Conservation (phyloP, 768 basidiomycete genomes). For the Pleurotus pulmonarius region DNA sequence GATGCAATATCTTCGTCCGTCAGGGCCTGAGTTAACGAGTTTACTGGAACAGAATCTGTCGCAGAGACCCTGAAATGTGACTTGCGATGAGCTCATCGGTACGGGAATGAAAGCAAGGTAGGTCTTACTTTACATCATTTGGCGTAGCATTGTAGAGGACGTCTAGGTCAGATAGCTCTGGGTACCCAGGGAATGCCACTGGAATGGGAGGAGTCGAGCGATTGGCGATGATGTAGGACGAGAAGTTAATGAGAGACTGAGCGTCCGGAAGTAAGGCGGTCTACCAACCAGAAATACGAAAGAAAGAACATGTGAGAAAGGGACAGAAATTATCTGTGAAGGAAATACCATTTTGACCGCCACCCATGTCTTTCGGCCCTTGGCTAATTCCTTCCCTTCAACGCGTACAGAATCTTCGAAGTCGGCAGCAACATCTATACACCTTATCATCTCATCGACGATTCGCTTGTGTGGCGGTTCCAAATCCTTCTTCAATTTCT, state of each 20-base stretch:
- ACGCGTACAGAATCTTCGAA: constrained; percentile 58
- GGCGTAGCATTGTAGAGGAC: constrained; percentile 30
- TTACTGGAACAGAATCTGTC: neutral
- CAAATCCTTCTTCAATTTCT: constrained; percentile 10
- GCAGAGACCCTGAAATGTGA: too few relatives aligned
- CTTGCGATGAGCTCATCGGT: neutral
- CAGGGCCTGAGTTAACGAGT: constrained; percentile 21
- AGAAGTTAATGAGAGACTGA: constrained; percentile 56
- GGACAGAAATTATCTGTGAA: neutral
- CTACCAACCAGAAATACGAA: constrained; percentile 24
- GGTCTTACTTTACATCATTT: neutral
- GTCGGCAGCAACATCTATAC: constrained; percentile 75
- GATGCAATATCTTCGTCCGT: constrained; percentile 53
- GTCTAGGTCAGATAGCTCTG: constrained; percentile 54
- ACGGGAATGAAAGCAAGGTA: neutral
- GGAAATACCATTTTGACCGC: constrained; percentile 71
- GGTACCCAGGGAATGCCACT: constrained; percentile 69
- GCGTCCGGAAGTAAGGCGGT: constrained; percentile 69
- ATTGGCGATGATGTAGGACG: constrained; percentile 48
- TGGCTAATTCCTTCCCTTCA: neutral
- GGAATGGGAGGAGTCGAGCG: constrained; percentile 17
- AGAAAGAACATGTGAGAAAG: neutral
- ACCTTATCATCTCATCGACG: constrained; percentile 71
- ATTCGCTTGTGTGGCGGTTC: constrained; percentile 53
- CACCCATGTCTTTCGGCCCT: constrained; percentile 69